Percentiles rank a stretch among this genome's conserved stretches.
Conservation (phyloP, 345 rosid species). For the thale cress (Arabidopsis thaliana) region DNA sequence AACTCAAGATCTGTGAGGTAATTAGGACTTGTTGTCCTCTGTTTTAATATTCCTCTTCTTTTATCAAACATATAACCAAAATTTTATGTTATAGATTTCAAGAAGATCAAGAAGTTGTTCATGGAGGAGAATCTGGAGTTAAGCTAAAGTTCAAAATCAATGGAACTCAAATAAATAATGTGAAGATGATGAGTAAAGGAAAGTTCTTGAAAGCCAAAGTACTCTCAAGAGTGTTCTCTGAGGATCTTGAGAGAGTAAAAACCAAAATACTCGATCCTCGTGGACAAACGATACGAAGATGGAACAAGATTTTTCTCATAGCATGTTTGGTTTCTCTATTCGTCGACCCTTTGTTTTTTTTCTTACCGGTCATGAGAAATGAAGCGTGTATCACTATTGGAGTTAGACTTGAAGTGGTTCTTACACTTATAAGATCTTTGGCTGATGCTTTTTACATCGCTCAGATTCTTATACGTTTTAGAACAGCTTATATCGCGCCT, state of each 20-base stretch:
- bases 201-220: constrained; percentile 73
- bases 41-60: background rate
- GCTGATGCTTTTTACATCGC: constrained; percentile 75
- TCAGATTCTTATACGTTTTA: constrained; percentile 72
- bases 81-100: constrained; percentile 51
- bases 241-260: constrained; percentile 69
- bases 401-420: constrained; percentile 60
- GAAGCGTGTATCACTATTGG: constrained; percentile 68
- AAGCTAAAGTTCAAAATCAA: constrained; percentile 57
- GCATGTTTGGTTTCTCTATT: constrained; percentile 77
- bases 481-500: constrained; percentile 83
- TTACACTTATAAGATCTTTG: constrained; percentile 65
- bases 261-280: constrained; percentile 78
- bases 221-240: constrained; percentile 74
- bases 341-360: constrained; percentile 84
- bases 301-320: constrained; percentile 78
- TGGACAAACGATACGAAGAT: constrained; percentile 59
- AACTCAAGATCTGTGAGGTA: constrained; percentile 77
- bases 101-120: constrained; percentile 58
- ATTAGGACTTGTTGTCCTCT: constrained; percentile 37
- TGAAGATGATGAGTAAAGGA: constrained; percentile 41
- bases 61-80: background rate
- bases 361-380: constrained; percentile 59
- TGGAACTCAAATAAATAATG: constrained; percentile 50
- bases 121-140: constrained; percentile 53